Evolutionary conservation across 2,329 filamentous ascomycete species (phyloP), one percentile per base, ranked within the genome.

Genomic region (Trichophyton simii): DNA sequence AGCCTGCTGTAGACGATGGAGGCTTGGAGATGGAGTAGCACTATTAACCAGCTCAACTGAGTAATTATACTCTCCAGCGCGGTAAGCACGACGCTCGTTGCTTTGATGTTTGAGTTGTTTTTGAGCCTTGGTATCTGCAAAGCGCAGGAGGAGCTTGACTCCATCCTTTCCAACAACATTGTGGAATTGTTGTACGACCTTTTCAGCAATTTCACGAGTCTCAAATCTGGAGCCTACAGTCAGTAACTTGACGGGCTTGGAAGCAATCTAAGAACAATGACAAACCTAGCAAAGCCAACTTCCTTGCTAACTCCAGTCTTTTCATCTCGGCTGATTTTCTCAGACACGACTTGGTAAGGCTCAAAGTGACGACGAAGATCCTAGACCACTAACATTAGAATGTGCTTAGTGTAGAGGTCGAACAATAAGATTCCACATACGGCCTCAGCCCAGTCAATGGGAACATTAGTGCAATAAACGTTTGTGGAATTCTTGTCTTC

Each of bases 101-200:
- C 92, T 97, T 72, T 96, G 88, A 66, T 94, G 88, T 82, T 99
- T 99, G 67, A 99, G 82, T 72, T 94, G 85, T 79, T 99, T 99
- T 76, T 99, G 94, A 65, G 92, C 88, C 61, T 94, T 89, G 42
- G 94, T 99, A 71, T 99, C 94, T 65, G 95, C 92, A 73, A 95
- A 99, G 66, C 94, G 91, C 67, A 99, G 91, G 76, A 96, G 91
- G 76, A 94, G 84, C 65, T 91, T 86, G 66, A 94, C 83, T 31
- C 87, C 85, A 69, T 95, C 89, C 38, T 88, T 85, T 46, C 88
- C 88, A 66, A 89, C 82, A 34, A 83, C 78, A 66, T 94, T 92
- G 75, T 95, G 91, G 76, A 88, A 99, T 65, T 87, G 85, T 68
- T 82, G 80, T 74, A 99, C 90, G 67, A 99, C 86, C 67, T 91